Conservation (phyloP, 352 stramenopile species). For the Elongisporangium anandrum region DNA sequence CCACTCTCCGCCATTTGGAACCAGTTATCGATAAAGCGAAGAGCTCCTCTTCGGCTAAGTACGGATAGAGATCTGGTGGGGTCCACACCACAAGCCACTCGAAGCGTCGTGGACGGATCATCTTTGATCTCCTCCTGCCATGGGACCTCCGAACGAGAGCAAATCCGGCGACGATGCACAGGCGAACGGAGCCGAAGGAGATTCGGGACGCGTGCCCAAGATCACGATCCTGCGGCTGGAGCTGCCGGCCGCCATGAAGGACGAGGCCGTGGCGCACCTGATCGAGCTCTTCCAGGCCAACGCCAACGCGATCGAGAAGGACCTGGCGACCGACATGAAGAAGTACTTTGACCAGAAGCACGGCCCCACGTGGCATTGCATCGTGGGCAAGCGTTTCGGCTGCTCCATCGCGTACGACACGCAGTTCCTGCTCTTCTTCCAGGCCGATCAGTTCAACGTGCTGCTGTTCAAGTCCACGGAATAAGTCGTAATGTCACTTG, state of each 20-base stretch:
- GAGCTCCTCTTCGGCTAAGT: not conserved
- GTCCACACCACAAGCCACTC: not conserved
- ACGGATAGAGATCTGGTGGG: not conserved
- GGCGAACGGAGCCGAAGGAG: conserved; percentile 11
- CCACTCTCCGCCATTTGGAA: not conserved
- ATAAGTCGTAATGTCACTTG: conserved; percentile 11
- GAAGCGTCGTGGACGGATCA: not conserved
- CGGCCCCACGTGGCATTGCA: conserved; percentile 93
- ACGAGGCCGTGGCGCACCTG: conserved; percentile 57
- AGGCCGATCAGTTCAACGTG: conserved; percentile 76
- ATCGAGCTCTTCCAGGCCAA: conserved; percentile 34
- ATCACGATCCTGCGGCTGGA: conserved; percentile 65
- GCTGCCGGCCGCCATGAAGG: conserved; percentile 60
- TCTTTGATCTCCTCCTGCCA: too few relatives aligned
- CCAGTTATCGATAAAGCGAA: not conserved
- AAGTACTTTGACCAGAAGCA: conserved; percentile 99
- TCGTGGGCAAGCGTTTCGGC: conserved; percentile 87
- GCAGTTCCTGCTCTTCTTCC: conserved; percentile 87
- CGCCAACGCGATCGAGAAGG: conserved; percentile 76
- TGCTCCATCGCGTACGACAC: conserved; percentile 90
- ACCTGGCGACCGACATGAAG: conserved; percentile 98
- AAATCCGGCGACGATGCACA: conserved; percentile 19
- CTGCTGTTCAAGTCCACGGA: conserved; percentile 83
- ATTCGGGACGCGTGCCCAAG: conserved; percentile 37
- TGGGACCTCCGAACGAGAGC: conserved; percentile 45